These are phyloP conservation scores for Colletotrichum sp. DNA, from an alignment of 2,329 filamentous ascomycete genomes.

Conservation along the genomic window DNA sequence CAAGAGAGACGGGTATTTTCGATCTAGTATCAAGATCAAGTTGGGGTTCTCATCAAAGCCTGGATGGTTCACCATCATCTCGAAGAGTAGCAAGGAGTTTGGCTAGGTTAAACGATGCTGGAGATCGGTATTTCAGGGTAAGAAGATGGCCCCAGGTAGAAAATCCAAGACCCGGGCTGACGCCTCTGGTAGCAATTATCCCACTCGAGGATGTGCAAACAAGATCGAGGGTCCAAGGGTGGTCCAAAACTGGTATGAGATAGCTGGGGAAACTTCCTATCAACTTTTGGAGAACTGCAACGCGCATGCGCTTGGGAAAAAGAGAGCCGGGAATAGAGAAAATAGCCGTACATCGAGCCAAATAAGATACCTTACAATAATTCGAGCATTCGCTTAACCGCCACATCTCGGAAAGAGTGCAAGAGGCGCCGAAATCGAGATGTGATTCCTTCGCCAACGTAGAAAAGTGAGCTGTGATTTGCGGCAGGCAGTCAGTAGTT, in stretches of 20 bases:
- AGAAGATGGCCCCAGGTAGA: not conserved
- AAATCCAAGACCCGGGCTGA: not conserved
- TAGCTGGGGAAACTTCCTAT: not conserved
- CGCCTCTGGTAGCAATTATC: not conserved
- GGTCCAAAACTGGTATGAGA: not conserved
- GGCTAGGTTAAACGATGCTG: not conserved
- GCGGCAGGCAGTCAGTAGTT: slow-evolving; percentile 1
- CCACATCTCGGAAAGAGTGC: not conserved
- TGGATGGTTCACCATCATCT: not conserved
- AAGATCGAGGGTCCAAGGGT: not conserved
- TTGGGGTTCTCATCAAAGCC: not conserved
- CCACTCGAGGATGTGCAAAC: not conserved
- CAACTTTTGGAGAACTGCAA: not conserved
- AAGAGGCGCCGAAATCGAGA: not conserved
- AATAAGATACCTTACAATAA: not conserved
- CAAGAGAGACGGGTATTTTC: not conserved
- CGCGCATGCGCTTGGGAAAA: not conserved
- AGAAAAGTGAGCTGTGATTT: not conserved
- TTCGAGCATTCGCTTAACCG: not conserved
- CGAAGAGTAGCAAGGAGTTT: not conserved
- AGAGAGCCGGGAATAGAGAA: not conserved
- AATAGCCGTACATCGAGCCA: not conserved
- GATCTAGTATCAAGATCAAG: not conserved
- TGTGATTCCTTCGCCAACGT: not conserved
- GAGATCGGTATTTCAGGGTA: not conserved